Evolutionary conservation across 2,329 filamentous ascomycete genomes (phyloP).

Genomic region (Curvularia lunata): DNA sequence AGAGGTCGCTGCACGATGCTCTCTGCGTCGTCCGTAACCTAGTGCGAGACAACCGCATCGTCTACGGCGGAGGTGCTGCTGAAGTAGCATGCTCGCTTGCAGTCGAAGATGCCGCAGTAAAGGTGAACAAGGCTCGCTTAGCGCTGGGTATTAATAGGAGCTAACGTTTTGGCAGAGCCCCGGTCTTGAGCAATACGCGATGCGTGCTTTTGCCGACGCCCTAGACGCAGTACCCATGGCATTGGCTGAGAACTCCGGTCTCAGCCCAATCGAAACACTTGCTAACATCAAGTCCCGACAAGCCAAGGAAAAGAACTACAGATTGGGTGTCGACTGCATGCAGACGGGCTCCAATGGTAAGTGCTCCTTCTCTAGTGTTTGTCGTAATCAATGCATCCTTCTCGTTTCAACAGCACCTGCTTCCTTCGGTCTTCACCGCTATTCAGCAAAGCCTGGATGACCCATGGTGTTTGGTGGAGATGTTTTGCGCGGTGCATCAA

Average conservation of each 20-base stretch:
- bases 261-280: constrained; percentile 94
- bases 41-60: constrained; percentile 93
- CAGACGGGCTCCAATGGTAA: constrained; percentile 83
- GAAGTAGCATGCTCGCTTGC: constrained; percentile 97
- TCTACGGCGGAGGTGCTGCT: constrained; percentile 95
- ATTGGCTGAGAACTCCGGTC: constrained; percentile 93
- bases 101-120: constrained; percentile 91
- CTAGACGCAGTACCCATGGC: constrained; percentile 94
- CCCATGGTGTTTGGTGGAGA: constrained; percentile 15
- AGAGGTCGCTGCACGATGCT: constrained; percentile 95
- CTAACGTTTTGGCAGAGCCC: constrained; percentile 65
- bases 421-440: constrained; percentile 27
- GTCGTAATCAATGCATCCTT: constrained; percentile 5
- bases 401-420: constrained; percentile 5
- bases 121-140: constrained; percentile 54
- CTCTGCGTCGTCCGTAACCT: constrained; percentile 97
- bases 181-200: constrained; percentile 98
- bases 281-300: constrained; percentile 96
- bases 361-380: constrained; percentile 33
- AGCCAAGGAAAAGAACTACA: constrained; percentile 80
- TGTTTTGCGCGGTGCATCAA: constrained; percentile 29
- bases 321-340: constrained; percentile 97
- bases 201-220: constrained; percentile 96
- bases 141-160: not conserved
- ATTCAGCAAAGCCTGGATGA: constrained; percentile 15